A percentile compares a stretch with the other conserved stretches of the same genome.
Conservation (phyloP, 257 asterid species). For the Anisodus acutangulus region DNA sequence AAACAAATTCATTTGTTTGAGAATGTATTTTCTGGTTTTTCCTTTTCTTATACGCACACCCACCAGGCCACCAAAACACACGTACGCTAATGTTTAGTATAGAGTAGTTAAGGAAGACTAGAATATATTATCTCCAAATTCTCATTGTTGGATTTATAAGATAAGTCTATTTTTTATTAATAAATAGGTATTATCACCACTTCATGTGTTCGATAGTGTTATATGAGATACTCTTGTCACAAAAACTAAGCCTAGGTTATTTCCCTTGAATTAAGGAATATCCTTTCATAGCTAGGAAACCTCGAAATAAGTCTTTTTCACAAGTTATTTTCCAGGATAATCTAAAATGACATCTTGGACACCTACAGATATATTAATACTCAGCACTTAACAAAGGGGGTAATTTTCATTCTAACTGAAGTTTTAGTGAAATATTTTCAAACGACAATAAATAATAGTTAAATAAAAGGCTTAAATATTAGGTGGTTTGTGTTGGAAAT, state of each 20-base stretch:
- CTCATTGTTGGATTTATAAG: not conserved
- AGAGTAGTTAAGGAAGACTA: not conserved
- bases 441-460: not conserved
- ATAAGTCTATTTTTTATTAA: not conserved
- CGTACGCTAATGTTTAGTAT: no score
- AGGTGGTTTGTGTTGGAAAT: not conserved
- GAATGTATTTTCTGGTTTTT: not conserved
- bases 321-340: not conserved
- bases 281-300: not conserved
- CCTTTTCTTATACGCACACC: not conserved
- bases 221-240: not conserved
- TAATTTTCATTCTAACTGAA: not conserved
- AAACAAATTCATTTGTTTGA: no score
- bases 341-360: not conserved
- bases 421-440: not conserved
- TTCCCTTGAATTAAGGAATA: not conserved
- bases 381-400: not conserved
- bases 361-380: not conserved
- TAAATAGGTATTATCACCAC: not conserved
- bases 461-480: not conserved
- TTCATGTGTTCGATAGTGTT: not conserved
- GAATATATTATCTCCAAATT: not conserved
- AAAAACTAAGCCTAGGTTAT: conserved; percentile 6
- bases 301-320: not conserved
- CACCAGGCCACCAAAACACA: no score